phyloP scores from a whole-genome alignment of 2,329 filamentous ascomycete genomes.

The Sporothrix phasma region DNA sequence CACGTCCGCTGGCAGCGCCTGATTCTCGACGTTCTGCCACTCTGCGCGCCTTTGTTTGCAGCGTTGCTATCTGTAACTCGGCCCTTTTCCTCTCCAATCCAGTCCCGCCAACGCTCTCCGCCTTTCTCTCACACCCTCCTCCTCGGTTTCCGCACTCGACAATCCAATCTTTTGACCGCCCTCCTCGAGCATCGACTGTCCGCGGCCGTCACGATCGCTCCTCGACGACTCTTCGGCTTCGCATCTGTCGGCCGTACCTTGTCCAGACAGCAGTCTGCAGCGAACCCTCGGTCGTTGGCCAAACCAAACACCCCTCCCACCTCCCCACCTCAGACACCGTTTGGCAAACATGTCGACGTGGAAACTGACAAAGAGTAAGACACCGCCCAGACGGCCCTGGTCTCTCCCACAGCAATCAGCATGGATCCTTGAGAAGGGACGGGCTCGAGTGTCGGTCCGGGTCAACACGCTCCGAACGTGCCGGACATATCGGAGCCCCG shows the following conservation, averaged over 20 bases:
- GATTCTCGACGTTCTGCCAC: neutral
- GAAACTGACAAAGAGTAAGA: constrained; percentile 69
- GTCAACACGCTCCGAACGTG: neutral
- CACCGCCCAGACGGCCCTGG: neutral
- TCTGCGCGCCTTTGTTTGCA: neutral
- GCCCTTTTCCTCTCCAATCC: neutral
- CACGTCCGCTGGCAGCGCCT: neutral
- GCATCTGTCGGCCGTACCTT: neutral
- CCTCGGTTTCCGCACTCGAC: neutral
- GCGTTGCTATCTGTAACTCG: constrained; percentile 1
- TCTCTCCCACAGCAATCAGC: neutral
- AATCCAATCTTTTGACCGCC: neutral
- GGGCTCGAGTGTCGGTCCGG: neutral
- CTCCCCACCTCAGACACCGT: neutral
- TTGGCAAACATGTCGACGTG: constrained; percentile 39
- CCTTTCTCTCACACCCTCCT: neutral
- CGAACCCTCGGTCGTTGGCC: neutral
- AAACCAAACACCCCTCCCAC: neutral
- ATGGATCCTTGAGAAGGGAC: neutral
- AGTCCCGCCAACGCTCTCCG: neutral
- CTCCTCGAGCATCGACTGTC: neutral
- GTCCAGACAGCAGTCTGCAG: neutral
- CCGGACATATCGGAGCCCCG: neutral
- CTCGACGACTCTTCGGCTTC: neutral
- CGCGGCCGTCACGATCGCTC: neutral